These are phyloP conservation scores for Coriaria nepalensis DNA, from an alignment of 306 rosid species.

Conservation along the genomic window DNA sequence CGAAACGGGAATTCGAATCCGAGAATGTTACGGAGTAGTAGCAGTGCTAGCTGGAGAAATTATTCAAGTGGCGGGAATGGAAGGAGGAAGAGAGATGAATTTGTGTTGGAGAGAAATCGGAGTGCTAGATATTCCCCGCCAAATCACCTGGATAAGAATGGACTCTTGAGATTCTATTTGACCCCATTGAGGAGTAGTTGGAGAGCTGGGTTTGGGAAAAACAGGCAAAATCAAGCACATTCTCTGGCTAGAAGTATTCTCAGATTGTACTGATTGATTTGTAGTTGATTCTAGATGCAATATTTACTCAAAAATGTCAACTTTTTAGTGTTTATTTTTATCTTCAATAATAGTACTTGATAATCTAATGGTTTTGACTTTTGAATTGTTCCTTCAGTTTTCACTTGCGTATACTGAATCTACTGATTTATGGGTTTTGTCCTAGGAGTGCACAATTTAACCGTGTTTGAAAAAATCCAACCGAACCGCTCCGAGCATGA, in stretches of 20 bases:
- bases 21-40: constrained; percentile 63
- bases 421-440: too few relatives aligned
- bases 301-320: neutral
- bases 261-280: constrained; percentile 51
- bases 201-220: constrained; percentile 44
- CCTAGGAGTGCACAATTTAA: too few relatives aligned
- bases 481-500: too few relatives aligned
- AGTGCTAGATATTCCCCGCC: constrained; percentile 80
- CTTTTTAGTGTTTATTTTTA: constrained; percentile 29
- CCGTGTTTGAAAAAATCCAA: too few relatives aligned
- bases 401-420: too few relatives aligned
- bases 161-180: constrained; percentile 65
- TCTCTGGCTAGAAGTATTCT: constrained; percentile 89
- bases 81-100: constrained; percentile 57
- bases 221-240: constrained; percentile 73
- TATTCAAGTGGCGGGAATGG: constrained; percentile 33
- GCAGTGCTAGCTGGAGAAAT: constrained; percentile 83
- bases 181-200: constrained; percentile 65
- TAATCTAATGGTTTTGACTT: too few relatives aligned
- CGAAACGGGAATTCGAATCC: constrained; percentile 50
- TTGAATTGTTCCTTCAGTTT: too few relatives aligned
- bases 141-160: constrained; percentile 37
- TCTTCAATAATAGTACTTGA: constrained; percentile 8
- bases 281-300: constrained; percentile 6
- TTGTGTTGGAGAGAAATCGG: constrained; percentile 71